Conservation (phyloP, 345 rosid genomes). For the Eucalyptus albens region DNA sequence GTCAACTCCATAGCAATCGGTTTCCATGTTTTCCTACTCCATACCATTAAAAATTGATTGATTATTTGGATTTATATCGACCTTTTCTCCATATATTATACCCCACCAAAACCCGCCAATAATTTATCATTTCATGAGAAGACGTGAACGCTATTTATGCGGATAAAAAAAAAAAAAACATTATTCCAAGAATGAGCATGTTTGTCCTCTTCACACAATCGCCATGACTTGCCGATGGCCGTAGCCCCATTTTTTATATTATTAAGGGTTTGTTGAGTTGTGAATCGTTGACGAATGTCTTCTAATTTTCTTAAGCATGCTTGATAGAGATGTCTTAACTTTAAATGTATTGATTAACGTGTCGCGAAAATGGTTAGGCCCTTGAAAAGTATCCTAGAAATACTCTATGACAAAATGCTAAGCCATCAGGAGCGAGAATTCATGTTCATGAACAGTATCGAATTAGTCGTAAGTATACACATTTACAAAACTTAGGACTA, state of each 20-base stretch:
- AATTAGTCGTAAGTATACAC: not conserved
- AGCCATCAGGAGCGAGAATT: not conserved
- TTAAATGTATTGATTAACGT: not conserved
- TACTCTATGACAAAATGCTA: not conserved
- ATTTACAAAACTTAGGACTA: not conserved
- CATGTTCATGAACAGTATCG: not conserved
- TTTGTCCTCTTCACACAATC: constrained; percentile 7
- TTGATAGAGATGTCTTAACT: not conserved
- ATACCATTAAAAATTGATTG: not conserved
- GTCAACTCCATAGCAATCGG: constrained; percentile 18
- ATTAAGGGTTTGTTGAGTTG: not conserved
- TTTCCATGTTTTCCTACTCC: not conserved
- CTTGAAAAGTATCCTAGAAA: not conserved
- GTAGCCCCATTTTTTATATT: not conserved
- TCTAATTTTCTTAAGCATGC: not conserved
- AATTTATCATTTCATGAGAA: not conserved
- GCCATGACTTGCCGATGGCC: not conserved
- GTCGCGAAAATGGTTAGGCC: not conserved
- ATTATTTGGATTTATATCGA: not conserved
- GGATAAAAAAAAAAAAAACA: constrained; percentile 1
- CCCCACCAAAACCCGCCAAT: not conserved
- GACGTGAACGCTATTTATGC: constrained; percentile 2
- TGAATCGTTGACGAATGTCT: not conserved
- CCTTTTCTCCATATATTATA: not conserved
- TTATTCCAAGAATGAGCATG: constrained; percentile 30